phyloP scores from a whole-genome alignment of 495 filamentous ascomycete species.

The Xylaria castorea region DNA sequence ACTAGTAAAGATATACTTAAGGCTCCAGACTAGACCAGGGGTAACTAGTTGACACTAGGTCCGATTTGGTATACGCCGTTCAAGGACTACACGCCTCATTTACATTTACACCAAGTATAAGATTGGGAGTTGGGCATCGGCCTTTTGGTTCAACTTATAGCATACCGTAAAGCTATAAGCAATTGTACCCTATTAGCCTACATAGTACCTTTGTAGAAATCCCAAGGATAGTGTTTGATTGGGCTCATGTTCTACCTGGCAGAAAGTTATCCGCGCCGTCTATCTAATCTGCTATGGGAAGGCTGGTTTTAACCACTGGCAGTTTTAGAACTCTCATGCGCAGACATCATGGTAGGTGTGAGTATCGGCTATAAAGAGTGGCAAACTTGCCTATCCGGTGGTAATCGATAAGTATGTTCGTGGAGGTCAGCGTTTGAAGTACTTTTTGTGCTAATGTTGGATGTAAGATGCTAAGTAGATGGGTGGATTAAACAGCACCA shows the following conservation, averaged over 20 bases:
- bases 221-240: not conserved
- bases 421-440: not conserved
- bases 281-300: not conserved
- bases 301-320: not conserved
- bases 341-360: not conserved
- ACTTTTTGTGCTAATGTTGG: not conserved
- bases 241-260: not conserved
- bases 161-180: not conserved
- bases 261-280: not conserved
- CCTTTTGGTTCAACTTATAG: not conserved
- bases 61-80: not conserved
- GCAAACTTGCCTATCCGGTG: not conserved
- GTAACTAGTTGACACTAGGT: not conserved
- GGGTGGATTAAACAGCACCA: not conserved
- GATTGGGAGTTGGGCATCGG: not conserved
- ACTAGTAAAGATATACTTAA: not conserved
- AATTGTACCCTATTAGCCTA: not conserved
- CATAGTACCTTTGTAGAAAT: not conserved
- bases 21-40: not conserved
- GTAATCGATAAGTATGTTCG: not conserved
- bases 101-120: conserved; percentile 1
- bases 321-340: not conserved
- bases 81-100: not conserved
- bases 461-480: not conserved
- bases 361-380: not conserved